Base-by-base conservation (phyloP, 805 yeast genomes). In the Metschnikowia noctiluminum region DNA sequence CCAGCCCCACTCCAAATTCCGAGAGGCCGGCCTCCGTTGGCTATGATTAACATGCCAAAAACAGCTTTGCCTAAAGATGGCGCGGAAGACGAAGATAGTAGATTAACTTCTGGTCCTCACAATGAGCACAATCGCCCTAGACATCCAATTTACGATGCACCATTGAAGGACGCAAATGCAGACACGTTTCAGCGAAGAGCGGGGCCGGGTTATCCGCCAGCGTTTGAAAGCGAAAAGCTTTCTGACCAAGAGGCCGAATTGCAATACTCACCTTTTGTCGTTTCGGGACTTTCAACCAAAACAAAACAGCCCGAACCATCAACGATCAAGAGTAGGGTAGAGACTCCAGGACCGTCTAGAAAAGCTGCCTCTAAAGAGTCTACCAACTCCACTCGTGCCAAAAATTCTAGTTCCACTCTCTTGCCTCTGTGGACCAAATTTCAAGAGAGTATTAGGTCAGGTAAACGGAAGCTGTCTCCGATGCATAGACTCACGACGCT, bases 361-460 rank as follows among this genome's bases (percentile, higher is more conserved):
- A 21, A 30, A 2, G 32, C 40, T 5, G 16, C 26, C 9, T 21
- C 38, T 11, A 40, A 13, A 15, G 43, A 31, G 8, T 39, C 38
- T 2, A 28, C 46, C 2, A 40, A 43, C 12, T 35, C 49, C 15
- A 16, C 41, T 13, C 39, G 45, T 28, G 35, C 32, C 40, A 42
- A 41, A 11, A 44, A 44, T 13, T 27, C 49, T 7, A 16, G 45
- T 2, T 42, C 51, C 31, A 47, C 49, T 28, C 40, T 51, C 21
- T 51, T 51, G 31, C 49, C 54, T 4, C 54, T 48, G 54, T 40
- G 49, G 43, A 46, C 47, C 14, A 42, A 42, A 28, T 34, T 38
- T 34, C 43, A 42, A 2, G 42, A 37, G n/a, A 42, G 34, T 30
- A 34, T 45, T 7, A 16, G 45, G 14, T 31, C 45, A 4, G 26